Percentiles rank a stretch among this genome's conserved stretches.
These are phyloP conservation scores for Tolypocladium ophioglossoides DNA, from an alignment of 2,329 filamentous ascomycete species.

Conservation along the genomic window DNA sequence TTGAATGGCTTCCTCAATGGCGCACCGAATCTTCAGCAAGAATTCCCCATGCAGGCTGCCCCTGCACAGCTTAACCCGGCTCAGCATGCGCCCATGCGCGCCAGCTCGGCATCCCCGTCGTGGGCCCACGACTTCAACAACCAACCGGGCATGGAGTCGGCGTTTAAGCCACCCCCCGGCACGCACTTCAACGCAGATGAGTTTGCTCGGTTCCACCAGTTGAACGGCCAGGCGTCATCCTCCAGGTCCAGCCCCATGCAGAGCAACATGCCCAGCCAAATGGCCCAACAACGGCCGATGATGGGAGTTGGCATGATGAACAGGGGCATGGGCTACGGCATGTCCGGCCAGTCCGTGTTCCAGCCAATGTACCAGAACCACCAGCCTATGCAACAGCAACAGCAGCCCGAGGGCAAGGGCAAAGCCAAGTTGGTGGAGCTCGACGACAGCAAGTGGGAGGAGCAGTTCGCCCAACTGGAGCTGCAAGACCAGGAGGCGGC, in stretches of 20 bases:
- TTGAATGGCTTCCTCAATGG: slow-evolving; percentile 90
- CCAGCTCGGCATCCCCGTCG: slow-evolving; percentile 41
- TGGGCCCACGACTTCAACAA: slow-evolving; percentile 43
- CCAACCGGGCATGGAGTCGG: slow-evolving; percentile 61
- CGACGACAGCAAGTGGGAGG: slow-evolving; percentile 91
- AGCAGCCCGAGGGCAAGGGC: slow-evolving; percentile 50
- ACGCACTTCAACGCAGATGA: slow-evolving; percentile 70
- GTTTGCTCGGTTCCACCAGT: slow-evolving; percentile 77
- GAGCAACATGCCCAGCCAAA: slow-evolving; percentile 33
- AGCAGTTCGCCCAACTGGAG: slow-evolving; percentile 87
- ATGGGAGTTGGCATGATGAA: slow-evolving; percentile 41
- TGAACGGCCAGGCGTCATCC: slow-evolving; percentile 44
- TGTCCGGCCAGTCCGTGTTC: slow-evolving; percentile 37
- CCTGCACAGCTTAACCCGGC: slow-evolving; percentile 36
- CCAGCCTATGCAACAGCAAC: slow-evolving; percentile 35
- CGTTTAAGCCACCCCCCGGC: slow-evolving; percentile 48
- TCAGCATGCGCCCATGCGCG: slow-evolving; percentile 41
- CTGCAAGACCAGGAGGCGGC: slow-evolving; percentile 40
- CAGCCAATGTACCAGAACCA: slow-evolving; percentile 36
- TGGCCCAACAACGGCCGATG: slow-evolving; percentile 50
- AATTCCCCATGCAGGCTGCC: slow-evolving; percentile 40
- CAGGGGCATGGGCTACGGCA: slow-evolving; percentile 39
- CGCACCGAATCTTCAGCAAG: slow-evolving; percentile 46
- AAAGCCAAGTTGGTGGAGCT: slow-evolving; percentile 93
- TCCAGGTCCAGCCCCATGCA: slow-evolving; percentile 50